Conservation (phyloP, 768 basidiomycete genomes). For the Leucosporidium scottii region DNA sequence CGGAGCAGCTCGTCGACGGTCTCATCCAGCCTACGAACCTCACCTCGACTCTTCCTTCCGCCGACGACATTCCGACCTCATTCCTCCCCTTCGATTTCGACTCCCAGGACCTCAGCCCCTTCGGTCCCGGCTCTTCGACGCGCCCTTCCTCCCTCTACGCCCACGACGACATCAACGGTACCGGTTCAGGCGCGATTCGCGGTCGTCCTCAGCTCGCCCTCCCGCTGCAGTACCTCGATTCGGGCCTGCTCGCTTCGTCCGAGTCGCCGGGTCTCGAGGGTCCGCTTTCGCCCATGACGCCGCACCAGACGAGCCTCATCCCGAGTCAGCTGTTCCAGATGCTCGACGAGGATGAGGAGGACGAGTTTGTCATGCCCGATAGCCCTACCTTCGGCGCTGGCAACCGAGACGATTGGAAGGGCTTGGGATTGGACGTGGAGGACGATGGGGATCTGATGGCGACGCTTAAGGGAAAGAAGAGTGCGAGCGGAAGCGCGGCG, state of each 20-base stretch:
- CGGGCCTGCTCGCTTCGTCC: slow-evolving; percentile 21
- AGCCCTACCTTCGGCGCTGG: slow-evolving; percentile 24
- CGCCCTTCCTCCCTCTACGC: not conserved
- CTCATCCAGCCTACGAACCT: not conserved
- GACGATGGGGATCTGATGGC: not conserved
- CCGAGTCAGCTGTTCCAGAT: slow-evolving; percentile 38
- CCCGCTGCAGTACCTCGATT: slow-evolving; percentile 34
- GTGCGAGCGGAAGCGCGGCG: no score
- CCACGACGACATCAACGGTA: not conserved
- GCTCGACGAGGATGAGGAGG: slow-evolving; percentile 39
- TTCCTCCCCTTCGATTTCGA: slow-evolving; percentile 33
- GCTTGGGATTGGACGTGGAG: slow-evolving; percentile 19
- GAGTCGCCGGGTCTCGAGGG: slow-evolving; percentile 25
- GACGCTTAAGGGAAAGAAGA: no score
- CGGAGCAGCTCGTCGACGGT: not conserved
- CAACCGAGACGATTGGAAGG: slow-evolving; percentile 20
- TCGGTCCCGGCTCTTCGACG: no score
- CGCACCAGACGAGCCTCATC: slow-evolving; percentile 38
- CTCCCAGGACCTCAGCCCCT: slow-evolving; percentile 6
- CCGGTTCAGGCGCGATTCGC: not conserved
- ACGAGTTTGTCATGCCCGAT: slow-evolving; percentile 31
- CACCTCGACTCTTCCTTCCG: slow-evolving; percentile 9
- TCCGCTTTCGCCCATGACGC: slow-evolving; percentile 38
- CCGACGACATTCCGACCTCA: slow-evolving; percentile 16
- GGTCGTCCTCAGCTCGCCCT: slow-evolving; percentile 16